Evolutionary conservation across 2,329 filamentous ascomycete genomes (phyloP).

Genomic region (Davidsoniella neocaledoniae): DNA sequence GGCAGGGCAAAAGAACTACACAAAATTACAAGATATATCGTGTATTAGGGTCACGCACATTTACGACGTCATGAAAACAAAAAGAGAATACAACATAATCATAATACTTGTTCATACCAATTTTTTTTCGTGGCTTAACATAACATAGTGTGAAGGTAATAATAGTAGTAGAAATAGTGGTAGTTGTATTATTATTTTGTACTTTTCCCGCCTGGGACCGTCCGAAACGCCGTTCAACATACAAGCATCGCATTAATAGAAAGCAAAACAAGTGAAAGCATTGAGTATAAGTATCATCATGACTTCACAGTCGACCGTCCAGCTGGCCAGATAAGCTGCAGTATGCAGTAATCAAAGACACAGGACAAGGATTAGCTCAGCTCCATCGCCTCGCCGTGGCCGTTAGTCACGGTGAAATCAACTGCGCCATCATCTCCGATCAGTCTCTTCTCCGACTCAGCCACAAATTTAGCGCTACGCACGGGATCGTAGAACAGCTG

Average conservation of each 20-base stretch:
- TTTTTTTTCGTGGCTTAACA: not conserved
- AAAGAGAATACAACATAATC: not conserved
- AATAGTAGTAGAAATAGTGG: not conserved
- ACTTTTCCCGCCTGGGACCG: constrained; percentile 10
- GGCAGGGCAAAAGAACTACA: not conserved
- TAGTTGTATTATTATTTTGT: constrained; percentile 12
- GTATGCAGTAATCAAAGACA: not conserved
- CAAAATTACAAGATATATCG: not conserved
- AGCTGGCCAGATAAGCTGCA: not conserved
- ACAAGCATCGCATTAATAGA: constrained; percentile 7
- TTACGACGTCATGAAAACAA: too few species aligned
- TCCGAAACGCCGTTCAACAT: constrained; percentile 12
- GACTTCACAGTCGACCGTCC: too few species aligned
- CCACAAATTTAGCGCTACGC: constrained; percentile 79
- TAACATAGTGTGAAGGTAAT: too few species aligned
- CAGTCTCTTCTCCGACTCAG: constrained; percentile 78
- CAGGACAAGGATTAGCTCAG: constrained; percentile 21
- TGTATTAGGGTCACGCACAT: not conserved
- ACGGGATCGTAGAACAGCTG: constrained; percentile 81
- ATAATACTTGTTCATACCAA: too few species aligned
- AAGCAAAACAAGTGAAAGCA: constrained; percentile 5
- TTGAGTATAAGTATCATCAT: constrained; percentile 1
- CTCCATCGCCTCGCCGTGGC: constrained; percentile 36
- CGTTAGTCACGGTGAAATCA: constrained; percentile 43
- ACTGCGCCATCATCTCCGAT: constrained; percentile 77